These are phyloP conservation scores for Herpotrichia juniperi DNA, from an alignment of 2,329 filamentous ascomycete species.

Conservation along the genomic window DNA sequence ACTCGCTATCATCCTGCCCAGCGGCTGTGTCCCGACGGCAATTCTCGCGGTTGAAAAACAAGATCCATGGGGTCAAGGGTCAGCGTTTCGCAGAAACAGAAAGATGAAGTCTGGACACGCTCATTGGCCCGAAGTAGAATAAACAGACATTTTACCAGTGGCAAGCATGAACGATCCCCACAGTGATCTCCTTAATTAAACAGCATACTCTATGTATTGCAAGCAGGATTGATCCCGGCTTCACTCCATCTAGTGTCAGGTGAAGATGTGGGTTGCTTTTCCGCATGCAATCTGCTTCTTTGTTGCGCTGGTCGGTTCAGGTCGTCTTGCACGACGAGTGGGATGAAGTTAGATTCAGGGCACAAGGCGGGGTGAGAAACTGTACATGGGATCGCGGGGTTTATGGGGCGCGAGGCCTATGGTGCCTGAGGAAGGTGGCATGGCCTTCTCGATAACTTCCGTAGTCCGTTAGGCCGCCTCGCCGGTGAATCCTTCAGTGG, in stretches of 20 bases:
- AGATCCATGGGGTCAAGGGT: neutral
- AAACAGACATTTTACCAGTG: constrained; percentile 8
- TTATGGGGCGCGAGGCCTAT: neutral
- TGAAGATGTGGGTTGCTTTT: too few relatives aligned
- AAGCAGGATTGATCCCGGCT: constrained; percentile 1
- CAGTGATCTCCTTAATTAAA: constrained; percentile 13
- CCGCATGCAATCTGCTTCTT: neutral
- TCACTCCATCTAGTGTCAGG: constrained; percentile 4
- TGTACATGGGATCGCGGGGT: neutral
- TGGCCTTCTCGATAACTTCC: constrained; percentile 10
- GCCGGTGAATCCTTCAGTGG: constrained; percentile 3
- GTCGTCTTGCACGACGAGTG: neutral
- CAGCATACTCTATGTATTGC: constrained; percentile 3
- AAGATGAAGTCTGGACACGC: neutral
- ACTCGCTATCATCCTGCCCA: neutral
- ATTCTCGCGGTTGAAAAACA: neutral
- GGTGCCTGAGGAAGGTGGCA: neutral
- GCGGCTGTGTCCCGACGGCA: neutral
- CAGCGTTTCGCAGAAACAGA: neutral
- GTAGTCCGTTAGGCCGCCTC: constrained; percentile 12
- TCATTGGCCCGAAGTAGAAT: neutral
- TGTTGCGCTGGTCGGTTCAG: constrained; percentile 21
- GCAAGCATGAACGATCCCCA: constrained; percentile 26
- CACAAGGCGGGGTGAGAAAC: neutral
- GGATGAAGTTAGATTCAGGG: neutral